Percentiles rank a stretch among this genome's conserved stretches.
Evolutionary conservation across 139 green algal species (phyloP).

Genomic region (Helicosporidium sp.): DNA sequence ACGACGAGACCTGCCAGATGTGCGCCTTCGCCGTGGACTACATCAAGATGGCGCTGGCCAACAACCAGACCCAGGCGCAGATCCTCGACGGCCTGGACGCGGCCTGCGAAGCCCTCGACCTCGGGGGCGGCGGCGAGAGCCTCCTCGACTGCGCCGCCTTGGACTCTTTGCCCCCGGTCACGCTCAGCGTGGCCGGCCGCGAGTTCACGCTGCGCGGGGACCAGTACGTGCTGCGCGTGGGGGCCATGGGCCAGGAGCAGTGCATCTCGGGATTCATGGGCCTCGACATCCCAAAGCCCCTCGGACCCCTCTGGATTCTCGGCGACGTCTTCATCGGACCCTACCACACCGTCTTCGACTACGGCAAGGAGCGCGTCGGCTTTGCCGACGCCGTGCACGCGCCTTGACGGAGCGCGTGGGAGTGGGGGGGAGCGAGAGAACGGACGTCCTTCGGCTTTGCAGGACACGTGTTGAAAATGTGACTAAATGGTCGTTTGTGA

Average conservation of each 20-base stretch:
- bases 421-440: background rate
- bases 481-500: too few species aligned
- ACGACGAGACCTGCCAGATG: slow-evolving; percentile 40
- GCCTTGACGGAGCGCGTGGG: background rate
- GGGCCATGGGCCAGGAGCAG: slow-evolving; percentile 32
- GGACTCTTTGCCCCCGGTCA: slow-evolving; percentile 49
- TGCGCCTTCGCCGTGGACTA: slow-evolving; percentile 64
- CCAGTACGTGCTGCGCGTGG: slow-evolving; percentile 61
- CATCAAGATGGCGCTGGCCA: slow-evolving; percentile 46
- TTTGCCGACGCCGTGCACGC: slow-evolving; percentile 71
- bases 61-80: slow-evolving; percentile 44
- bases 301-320: slow-evolving; percentile 89
- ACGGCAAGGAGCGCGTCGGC: slow-evolving; percentile 63
- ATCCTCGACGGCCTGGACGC: slow-evolving; percentile 25
- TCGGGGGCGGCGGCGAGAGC: slow-evolving; percentile 25
- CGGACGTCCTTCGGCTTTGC: too few species aligned
- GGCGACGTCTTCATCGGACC: slow-evolving; percentile 82
- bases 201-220: slow-evolving; percentile 52
- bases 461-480: too few species aligned
- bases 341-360: slow-evolving; percentile 93
- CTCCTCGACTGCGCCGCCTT: slow-evolving; percentile 72
- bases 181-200: slow-evolving; percentile 59
- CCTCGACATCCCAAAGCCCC: slow-evolving; percentile 58
- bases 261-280: slow-evolving; percentile 95
- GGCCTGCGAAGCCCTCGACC: slow-evolving; percentile 40